These are phyloP conservation scores for Colletotrichum phormii DNA, from an alignment of 2,329 filamentous ascomycete species.

Conservation along the genomic window DNA sequence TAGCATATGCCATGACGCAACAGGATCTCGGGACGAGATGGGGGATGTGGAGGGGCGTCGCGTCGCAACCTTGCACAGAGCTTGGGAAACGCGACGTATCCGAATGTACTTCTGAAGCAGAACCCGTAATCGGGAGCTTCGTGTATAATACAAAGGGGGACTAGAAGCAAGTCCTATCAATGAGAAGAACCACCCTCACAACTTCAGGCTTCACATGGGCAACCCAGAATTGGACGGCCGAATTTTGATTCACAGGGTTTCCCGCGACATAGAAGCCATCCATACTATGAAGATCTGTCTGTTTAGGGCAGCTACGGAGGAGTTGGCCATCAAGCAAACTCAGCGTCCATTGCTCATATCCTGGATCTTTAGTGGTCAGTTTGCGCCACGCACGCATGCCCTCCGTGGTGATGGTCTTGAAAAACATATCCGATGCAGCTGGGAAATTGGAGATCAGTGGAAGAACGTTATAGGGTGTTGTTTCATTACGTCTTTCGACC, in stretches of 20 bases:
- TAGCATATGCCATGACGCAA: not conserved
- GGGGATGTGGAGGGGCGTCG: not conserved
- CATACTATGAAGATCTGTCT: not conserved
- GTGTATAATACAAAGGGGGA: conserved; percentile 13
- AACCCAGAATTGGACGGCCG: not conserved
- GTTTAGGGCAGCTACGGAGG: too few relatives aligned
- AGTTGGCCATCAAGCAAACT: too few relatives aligned
- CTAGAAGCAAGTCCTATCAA: not conserved
- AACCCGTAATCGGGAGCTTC: not conserved
- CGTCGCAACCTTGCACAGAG: not conserved
- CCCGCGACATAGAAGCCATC: not conserved
- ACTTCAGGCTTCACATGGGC: not conserved
- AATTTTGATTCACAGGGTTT: not conserved
- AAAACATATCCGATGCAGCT: too few relatives aligned
- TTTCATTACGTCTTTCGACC: too few relatives aligned
- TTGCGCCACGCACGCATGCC: too few relatives aligned
- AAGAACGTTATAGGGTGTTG: too few relatives aligned
- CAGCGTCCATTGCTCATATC: too few relatives aligned
- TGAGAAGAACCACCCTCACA: conserved; percentile 6
- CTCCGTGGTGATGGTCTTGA: too few relatives aligned
- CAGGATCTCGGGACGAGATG: not conserved
- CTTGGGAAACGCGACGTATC: not conserved
- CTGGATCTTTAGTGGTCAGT: too few relatives aligned
- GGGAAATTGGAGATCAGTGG: too few relatives aligned
- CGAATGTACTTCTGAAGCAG: conserved; percentile 10